phyloP scores from a whole-genome alignment of 306 rosid genomes.

The Medicago ruthenica region DNA sequence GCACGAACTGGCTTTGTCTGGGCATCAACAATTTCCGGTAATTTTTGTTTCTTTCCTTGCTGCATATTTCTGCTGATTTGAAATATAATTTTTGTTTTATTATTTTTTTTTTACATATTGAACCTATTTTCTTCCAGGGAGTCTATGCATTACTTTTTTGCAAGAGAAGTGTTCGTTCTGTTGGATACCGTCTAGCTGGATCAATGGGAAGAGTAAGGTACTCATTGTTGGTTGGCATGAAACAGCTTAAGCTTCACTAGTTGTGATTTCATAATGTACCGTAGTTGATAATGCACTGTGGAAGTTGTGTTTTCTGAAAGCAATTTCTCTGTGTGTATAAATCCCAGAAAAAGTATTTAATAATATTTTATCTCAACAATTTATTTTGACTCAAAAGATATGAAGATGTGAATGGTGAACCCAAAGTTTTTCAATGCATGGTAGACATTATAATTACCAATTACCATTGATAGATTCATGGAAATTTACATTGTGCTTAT shows the following conservation, averaged over 20 bases:
- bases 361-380: conserved; percentile 17
- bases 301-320: conserved; percentile 25
- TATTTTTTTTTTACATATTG: conserved; percentile 40
- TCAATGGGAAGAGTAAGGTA: conserved; percentile 93
- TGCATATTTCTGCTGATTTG: conserved; percentile 25
- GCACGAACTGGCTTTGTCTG: conserved; percentile 90
- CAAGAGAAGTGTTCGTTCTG: conserved; percentile 89
- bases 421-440: conserved; percentile 23
- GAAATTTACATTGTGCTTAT: conserved; percentile 31
- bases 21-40: conserved; percentile 96
- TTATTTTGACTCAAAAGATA: conserved; percentile 17
- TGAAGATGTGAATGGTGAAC: conserved; percentile 29
- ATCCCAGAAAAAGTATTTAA: conserved; percentile 11
- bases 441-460: conserved; percentile 23
- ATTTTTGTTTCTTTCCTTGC: conserved; percentile 33
- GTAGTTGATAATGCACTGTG: conserved; percentile 28
- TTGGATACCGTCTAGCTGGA: conserved; percentile 91
- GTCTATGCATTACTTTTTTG: conserved; percentile 91
- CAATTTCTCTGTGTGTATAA: conserved; percentile 5
- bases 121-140: conserved; percentile 65
- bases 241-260: conserved; percentile 38
- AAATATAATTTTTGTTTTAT: neutral
- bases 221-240: conserved; percentile 28
- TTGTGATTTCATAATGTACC: conserved; percentile 20
- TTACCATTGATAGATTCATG: conserved; percentile 14